Percentiles rank a stretch among this genome's conserved stretches.
These are phyloP conservation scores for Claviceps sp. DNA, from an alignment of 2,329 filamentous ascomycete species.

Conservation along the genomic window DNA sequence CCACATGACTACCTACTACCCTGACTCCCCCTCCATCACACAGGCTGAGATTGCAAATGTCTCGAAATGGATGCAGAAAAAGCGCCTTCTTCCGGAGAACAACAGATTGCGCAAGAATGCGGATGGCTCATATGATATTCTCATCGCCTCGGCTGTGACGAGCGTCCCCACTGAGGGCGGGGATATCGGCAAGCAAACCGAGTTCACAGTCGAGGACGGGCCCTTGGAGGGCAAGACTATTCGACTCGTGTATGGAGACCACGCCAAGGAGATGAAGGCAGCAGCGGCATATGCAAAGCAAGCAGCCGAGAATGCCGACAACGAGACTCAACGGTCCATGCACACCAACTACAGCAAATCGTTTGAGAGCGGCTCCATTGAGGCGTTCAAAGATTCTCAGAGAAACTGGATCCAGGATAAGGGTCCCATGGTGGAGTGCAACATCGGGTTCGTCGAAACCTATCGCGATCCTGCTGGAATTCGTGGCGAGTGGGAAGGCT, in stretches of 20 bases:
- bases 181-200: conserved; percentile 53
- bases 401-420: conserved; percentile 74
- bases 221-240: conserved; percentile 53
- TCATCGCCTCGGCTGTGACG: conserved; percentile 57
- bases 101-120: conserved; percentile 57
- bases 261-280: conserved; percentile 55
- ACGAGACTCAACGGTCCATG: conserved; percentile 63
- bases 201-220: conserved; percentile 47
- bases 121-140: conserved; percentile 53
- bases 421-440: conserved; percentile 65
- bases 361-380: conserved; percentile 59
- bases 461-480: conserved; percentile 74
- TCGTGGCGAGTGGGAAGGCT: conserved; percentile 75
- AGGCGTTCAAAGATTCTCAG: conserved; percentile 70
- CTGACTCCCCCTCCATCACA: conserved; percentile 59
- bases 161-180: conserved; percentile 47
- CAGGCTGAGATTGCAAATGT: conserved; percentile 62
- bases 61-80: conserved; percentile 59
- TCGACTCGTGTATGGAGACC: conserved; percentile 61
- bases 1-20: conserved; percentile 74
- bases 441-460: conserved; percentile 76
- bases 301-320: conserved; percentile 56
- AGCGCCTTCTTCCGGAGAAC: conserved; percentile 61
- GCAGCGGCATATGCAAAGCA: conserved; percentile 54
- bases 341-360: conserved; percentile 61